Evolutionary conservation across 257 asterid species (phyloP).

Genomic region (Ilex aquifolium): DNA sequence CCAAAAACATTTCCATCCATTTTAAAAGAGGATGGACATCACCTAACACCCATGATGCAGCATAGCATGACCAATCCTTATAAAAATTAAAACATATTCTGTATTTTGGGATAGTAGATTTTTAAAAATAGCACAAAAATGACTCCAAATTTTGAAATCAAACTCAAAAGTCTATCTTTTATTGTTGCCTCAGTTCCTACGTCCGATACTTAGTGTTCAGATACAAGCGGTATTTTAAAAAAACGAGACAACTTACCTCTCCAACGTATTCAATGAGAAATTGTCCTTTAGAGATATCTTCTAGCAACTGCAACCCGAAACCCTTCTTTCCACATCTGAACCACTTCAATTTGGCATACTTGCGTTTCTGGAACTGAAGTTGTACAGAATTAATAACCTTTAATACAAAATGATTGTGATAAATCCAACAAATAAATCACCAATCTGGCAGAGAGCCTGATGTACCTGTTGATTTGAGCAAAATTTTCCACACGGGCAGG

Average conservation of each 20-base stretch:
- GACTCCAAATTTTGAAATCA: too few relatives aligned
- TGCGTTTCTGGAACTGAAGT: slow-evolving; percentile 87
- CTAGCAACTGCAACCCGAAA: slow-evolving; percentile 67
- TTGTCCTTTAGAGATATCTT: slow-evolving; percentile 60
- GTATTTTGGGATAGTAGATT: too few relatives aligned
- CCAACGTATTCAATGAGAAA: slow-evolving; percentile 93
- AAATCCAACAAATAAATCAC: background rate
- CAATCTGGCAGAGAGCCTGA: slow-evolving; percentile 1
- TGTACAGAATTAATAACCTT: background rate
- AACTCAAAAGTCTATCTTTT: too few relatives aligned
- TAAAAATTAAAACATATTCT: too few relatives aligned
- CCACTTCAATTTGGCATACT: slow-evolving; percentile 68
- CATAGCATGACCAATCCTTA: too few relatives aligned
- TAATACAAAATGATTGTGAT: too few relatives aligned
- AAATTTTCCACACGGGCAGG: slow-evolving; percentile 80
- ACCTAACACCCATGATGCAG: too few relatives aligned
- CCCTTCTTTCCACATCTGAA: slow-evolving; percentile 88
- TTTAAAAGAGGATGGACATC: too few relatives aligned
- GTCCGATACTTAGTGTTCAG: too few relatives aligned
- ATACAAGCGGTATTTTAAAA: background rate
- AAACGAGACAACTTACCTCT: slow-evolving; percentile 53
- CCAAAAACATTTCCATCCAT: too few relatives aligned
- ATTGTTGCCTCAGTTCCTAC: too few relatives aligned
- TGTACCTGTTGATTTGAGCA: slow-evolving; percentile 91
- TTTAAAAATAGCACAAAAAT: too few relatives aligned